These are phyloP conservation scores for Polychaeton citri DNA, from an alignment of 2,329 filamentous ascomycete genomes.

Conservation along the genomic window DNA sequence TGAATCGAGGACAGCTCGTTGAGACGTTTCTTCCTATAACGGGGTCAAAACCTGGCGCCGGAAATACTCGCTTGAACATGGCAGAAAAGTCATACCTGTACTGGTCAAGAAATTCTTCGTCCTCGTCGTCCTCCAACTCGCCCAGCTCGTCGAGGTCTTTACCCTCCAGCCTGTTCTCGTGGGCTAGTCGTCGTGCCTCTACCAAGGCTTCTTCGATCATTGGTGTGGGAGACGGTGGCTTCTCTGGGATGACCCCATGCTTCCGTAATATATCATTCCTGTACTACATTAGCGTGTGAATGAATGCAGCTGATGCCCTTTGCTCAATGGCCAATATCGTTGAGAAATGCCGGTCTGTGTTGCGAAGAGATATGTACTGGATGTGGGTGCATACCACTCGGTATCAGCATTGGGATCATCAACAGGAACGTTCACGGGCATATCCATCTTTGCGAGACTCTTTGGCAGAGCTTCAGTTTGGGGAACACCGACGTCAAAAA, in stretches of 20 bases:
- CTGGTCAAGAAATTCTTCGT: conserved; percentile 76
- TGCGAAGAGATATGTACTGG: too few relatives aligned
- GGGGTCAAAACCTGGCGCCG: too few relatives aligned
- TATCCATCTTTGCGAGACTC: conserved; percentile 22
- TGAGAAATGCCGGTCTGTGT: too few relatives aligned
- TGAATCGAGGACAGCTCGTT: conserved; percentile 64
- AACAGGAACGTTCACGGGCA: conserved; percentile 65
- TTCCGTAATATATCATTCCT: conserved; percentile 98
- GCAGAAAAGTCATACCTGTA: conserved; percentile 50
- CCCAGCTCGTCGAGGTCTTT: conserved; percentile 91
- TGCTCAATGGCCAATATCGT: background rate
- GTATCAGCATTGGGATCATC: conserved; percentile 95
- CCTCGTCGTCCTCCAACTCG: conserved; percentile 88
- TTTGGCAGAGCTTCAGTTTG: background rate
- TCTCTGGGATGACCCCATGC: conserved; percentile 95
- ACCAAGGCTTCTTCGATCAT: conserved; percentile 89
- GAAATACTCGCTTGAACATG: background rate
- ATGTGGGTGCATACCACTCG: conserved; percentile 56
- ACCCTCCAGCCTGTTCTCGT: conserved; percentile 85
- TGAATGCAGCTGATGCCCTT: too few relatives aligned
- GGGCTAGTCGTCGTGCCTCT: conserved; percentile 68
- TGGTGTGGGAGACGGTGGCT: conserved; percentile 85
- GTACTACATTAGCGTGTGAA: conserved; percentile 2
- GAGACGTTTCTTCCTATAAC: conserved; percentile 57
- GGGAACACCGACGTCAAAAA: background rate